Conservation (phyloP, 306 rosid species). For the Sechiopsis laciniata region DNA sequence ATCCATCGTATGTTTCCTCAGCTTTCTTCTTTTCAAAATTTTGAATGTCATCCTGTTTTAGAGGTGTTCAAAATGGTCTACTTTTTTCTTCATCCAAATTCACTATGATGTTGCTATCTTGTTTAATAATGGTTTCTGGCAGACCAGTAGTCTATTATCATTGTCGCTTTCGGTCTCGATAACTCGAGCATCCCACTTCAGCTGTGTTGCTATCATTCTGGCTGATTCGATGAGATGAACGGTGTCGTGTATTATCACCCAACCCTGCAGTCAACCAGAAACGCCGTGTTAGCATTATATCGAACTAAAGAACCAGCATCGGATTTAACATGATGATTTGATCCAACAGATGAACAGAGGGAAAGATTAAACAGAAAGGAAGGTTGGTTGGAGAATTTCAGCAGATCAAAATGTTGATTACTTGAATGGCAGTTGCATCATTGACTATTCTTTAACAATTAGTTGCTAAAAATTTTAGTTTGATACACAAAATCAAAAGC, state of each 20-base stretch:
- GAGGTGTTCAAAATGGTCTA: neutral
- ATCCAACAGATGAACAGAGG: neutral
- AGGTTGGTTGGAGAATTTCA: neutral
- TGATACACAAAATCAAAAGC: neutral
- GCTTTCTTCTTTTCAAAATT: neutral
- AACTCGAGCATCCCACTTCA: conserved; percentile 88
- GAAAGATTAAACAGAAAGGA: neutral
- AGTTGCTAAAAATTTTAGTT: neutral
- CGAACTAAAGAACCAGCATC: neutral
- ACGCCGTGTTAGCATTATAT: conserved; percentile 24
- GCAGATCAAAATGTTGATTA: neutral
- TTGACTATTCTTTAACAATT: neutral
- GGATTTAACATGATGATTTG: neutral
- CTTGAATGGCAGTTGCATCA: neutral
- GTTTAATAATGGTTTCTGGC: conserved; percentile 89
- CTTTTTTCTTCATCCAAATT: neutral
- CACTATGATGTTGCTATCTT: conserved; percentile 49
- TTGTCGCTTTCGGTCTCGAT: conserved; percentile 68
- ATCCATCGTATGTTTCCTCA: conserved; percentile 3
- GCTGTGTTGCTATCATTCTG: conserved; percentile 50
- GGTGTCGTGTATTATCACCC: conserved; percentile 74
- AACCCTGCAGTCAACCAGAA: conserved; percentile 55
- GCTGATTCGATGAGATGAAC: conserved; percentile 56
- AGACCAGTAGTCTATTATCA: conserved; percentile 65
- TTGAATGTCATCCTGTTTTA: neutral